These are phyloP conservation scores for Parachlorella kessleri DNA, from an alignment of 139 green algal species.

Conservation along the genomic window DNA sequence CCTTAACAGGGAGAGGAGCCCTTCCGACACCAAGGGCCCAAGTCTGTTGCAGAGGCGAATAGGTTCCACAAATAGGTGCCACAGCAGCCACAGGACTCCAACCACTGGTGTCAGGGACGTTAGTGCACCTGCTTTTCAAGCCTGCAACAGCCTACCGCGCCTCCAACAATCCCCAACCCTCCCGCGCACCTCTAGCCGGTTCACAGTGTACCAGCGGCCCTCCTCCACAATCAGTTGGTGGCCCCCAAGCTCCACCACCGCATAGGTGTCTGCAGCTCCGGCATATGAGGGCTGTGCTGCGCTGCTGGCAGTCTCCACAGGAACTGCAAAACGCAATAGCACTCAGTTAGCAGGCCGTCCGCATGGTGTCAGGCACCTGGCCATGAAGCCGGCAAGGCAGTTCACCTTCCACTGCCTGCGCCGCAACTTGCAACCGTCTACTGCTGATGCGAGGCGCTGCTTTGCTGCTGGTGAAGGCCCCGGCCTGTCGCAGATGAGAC, in stretches of 20 bases:
- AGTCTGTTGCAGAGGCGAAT: no score
- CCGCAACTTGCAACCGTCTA: background rate
- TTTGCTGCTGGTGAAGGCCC: background rate
- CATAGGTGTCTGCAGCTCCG: slow-evolving; percentile 70
- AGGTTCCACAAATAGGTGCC: no score
- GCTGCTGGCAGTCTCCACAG: slow-evolving; percentile 1
- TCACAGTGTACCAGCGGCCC: slow-evolving; percentile 90
- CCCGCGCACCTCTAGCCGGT: slow-evolving; percentile 78
- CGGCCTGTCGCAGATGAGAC: background rate
- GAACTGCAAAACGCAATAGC: background rate
- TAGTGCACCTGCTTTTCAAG: no score
- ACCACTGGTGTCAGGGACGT: no score
- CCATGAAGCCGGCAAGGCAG: no score
- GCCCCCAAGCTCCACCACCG: slow-evolving; percentile 89
- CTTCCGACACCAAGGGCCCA: no score
- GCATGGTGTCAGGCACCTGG: no score
- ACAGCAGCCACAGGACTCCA: no score
- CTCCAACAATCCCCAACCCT: background rate
- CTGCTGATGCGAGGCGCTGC: background rate
- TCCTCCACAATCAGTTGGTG: slow-evolving; percentile 93
- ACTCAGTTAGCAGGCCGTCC: no score
- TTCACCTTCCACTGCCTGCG: background rate
- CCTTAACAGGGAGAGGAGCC: no score
- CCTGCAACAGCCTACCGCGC: no score
- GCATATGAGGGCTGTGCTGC: slow-evolving; percentile 25